phyloP scores from a whole-genome alignment of 2,329 filamentous ascomycete genomes.

The Colletotrichum plurivorum region DNA sequence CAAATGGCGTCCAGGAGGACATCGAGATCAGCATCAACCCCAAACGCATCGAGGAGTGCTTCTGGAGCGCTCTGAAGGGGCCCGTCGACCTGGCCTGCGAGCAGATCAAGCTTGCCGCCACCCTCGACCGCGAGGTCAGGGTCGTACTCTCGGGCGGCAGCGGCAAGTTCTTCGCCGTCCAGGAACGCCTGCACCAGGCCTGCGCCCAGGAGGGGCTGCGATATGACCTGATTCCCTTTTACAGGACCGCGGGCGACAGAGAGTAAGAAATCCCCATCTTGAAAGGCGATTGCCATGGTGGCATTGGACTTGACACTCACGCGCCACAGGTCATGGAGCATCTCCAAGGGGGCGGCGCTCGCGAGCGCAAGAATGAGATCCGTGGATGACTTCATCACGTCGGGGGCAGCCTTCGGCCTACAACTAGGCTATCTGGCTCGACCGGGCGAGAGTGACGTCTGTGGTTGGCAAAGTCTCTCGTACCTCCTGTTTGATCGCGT shows the following conservation, averaged over 20 bases:
- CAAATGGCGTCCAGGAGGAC: not conserved
- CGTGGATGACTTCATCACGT: not conserved
- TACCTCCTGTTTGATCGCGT: not conserved
- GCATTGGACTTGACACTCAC: not conserved
- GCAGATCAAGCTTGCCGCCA: not conserved
- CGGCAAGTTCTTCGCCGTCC: not conserved
- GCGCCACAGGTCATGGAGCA: constrained; percentile 2
- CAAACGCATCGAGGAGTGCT: not conserved
- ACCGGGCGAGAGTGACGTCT: not conserved
- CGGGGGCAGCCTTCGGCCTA: constrained; percentile 24
- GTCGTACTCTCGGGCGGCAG: constrained; percentile 1
- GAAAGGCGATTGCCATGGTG: not conserved
- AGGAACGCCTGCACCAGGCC: not conserved
- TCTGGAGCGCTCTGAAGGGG: not conserved
- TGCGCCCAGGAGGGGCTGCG: not conserved
- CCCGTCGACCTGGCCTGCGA: not conserved
- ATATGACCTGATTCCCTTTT: not conserved
- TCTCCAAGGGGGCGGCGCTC: constrained; percentile 5
- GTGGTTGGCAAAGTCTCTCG: not conserved
- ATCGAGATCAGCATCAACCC: not conserved
- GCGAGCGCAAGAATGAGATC: not conserved
- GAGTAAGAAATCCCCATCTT: not conserved
- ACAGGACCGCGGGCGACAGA: not conserved
- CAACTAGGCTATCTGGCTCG: not conserved
- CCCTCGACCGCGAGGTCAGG: not conserved